A percentile compares a stretch with the other conserved stretches of the same genome.
Evolutionary conservation across 768 basidiomycete genomes (phyloP).

Genomic region (Xanthoconium stramineum): DNA sequence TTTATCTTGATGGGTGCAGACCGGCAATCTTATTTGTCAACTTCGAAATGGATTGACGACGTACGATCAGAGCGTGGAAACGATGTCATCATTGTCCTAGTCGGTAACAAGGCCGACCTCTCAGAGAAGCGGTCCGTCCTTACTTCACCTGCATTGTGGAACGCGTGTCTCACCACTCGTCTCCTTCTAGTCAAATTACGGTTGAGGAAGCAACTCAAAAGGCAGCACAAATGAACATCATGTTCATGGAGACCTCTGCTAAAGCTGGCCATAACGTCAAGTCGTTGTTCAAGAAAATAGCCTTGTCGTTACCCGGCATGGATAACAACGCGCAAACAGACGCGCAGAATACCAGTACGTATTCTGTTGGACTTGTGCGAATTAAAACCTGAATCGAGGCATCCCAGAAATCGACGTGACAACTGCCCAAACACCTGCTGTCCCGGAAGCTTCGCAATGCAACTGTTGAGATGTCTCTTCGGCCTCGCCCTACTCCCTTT

Average conservation of each 20-base stretch:
- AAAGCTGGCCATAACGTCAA: slow-evolving; percentile 99
- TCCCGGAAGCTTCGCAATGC: slow-evolving; percentile 87
- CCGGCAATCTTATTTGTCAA: slow-evolving; percentile 97
- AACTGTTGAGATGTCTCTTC: slow-evolving; percentile 52
- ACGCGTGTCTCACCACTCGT: slow-evolving; percentile 7
- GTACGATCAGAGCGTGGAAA: slow-evolving; percentile 95
- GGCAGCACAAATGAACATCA: slow-evolving; percentile 85
- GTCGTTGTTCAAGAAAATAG: slow-evolving; percentile 98
- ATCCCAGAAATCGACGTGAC: slow-evolving; percentile 88
- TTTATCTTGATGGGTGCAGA: slow-evolving; percentile 44
- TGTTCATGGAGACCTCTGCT: slow-evolving; percentile 99
- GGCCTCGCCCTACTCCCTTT: not conserved
- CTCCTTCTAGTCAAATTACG: slow-evolving; percentile 85
- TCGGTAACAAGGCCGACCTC: slow-evolving; percentile 98
- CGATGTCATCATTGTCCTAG: slow-evolving; percentile 97
- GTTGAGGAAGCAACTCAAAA: slow-evolving; percentile 94
- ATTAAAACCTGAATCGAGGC: slow-evolving; percentile 3
- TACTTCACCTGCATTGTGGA: not conserved
- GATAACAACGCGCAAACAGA: slow-evolving; percentile 72
- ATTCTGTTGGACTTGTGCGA: not conserved
- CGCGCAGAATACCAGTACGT: slow-evolving; percentile 48
- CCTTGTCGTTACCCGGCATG: slow-evolving; percentile 95
- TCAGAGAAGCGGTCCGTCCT: slow-evolving; percentile 89
- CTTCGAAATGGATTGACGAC: slow-evolving; percentile 99
- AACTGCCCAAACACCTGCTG: slow-evolving; percentile 57